phyloP scores from a whole-genome alignment of 2,329 filamentous ascomycete genomes.

The Verticillium nonalfalfae region DNA sequence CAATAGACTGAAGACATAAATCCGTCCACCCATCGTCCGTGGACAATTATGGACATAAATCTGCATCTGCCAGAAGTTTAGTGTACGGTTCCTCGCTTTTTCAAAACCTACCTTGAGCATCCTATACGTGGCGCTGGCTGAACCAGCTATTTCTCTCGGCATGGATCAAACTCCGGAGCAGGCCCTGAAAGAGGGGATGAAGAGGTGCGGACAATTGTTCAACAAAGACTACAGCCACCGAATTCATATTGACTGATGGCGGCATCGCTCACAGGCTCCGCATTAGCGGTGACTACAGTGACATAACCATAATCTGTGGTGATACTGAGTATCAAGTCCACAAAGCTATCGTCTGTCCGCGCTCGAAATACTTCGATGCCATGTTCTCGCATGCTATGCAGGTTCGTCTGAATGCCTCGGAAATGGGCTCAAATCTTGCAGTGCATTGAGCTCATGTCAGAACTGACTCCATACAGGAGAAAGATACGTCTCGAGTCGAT shows the following conservation, averaged over 20 bases:
- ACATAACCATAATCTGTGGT: constrained; percentile 8
- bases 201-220: not conserved
- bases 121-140: not conserved
- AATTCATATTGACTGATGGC: not conserved
- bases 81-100: not conserved
- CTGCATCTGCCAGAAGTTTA: not conserved
- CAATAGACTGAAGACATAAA: no score
- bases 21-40: constrained; percentile 30
- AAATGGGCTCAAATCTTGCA: not conserved
- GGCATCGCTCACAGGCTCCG: not conserved
- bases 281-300: constrained; percentile 4
- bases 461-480: not conserved
- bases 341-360: constrained; percentile 10
- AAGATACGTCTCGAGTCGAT: not conserved
- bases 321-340: constrained; percentile 9
- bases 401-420: not conserved
- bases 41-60: constrained; percentile 17
- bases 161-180: not conserved
- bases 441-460: not conserved
- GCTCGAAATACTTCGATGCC: not conserved
- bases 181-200: not conserved
- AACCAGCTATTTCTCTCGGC: not conserved
- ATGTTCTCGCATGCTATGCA: not conserved
- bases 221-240: not conserved
- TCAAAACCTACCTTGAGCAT: not conserved